A percentile compares a stretch with the other conserved stretches of the same genome.
Evolutionary conservation across 495 filamentous ascomycete genomes (phyloP).

Genomic region (Aspergillus sclerotiicarbonarius): DNA sequence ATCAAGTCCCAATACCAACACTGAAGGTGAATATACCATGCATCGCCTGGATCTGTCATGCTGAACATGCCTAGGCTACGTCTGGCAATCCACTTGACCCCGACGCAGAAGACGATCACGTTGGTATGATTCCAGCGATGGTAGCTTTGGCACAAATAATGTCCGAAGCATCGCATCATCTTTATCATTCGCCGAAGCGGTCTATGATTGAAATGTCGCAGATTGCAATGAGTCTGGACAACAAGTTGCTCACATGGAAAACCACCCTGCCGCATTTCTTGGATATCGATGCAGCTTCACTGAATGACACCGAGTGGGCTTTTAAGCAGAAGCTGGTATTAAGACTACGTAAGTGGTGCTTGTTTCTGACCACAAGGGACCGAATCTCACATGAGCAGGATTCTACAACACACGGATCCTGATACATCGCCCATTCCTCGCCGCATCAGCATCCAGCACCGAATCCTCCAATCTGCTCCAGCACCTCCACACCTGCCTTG

Average conservation of each 20-base stretch:
- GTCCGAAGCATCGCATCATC: conserved; percentile 28
- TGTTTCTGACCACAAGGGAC: background rate
- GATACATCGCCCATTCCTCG: conserved; percentile 26
- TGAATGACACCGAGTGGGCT: conserved; percentile 28
- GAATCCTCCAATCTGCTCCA: conserved; percentile 12
- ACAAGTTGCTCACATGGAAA: conserved; percentile 22
- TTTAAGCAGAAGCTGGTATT: conserved; percentile 31
- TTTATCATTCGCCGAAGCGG: conserved; percentile 25
- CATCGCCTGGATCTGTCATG: background rate
- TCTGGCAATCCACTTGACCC: conserved; percentile 13
- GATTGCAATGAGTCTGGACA: conserved; percentile 24
- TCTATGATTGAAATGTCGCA: conserved; percentile 21
- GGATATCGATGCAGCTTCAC: conserved; percentile 17
- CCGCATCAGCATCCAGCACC: conserved; percentile 17
- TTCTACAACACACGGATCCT: conserved; percentile 30
- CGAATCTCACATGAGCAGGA: conserved; percentile 12
- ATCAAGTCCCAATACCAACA: conserved; percentile 24
- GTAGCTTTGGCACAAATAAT: conserved; percentile 26
- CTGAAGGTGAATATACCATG: conserved; percentile 14
- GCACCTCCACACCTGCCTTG: conserved; percentile 23
- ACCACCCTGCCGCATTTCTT: conserved; percentile 17
- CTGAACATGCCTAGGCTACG: conserved; percentile 4
- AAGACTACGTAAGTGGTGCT: conserved; percentile 17
- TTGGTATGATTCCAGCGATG: conserved; percentile 30
- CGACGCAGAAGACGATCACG: conserved; percentile 26